Conservation (phyloP, 2,329 filamentous ascomycete species). For the Periconia sp. region DNA sequence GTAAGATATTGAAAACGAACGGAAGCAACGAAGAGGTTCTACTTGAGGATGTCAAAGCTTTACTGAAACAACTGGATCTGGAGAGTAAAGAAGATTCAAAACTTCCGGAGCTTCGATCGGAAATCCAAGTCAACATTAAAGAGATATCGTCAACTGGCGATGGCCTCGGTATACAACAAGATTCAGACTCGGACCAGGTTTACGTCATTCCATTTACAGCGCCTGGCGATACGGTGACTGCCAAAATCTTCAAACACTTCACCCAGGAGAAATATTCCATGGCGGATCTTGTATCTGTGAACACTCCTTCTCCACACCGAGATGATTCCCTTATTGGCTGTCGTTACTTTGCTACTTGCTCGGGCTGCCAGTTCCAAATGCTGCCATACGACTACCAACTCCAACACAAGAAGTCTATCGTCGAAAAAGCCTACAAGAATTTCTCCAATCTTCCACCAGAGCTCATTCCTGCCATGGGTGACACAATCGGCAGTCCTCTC, state of each 20-base stretch:
- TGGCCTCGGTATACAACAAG: constrained; percentile 73
- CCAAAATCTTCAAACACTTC: constrained; percentile 77
- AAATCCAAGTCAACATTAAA: constrained; percentile 79
- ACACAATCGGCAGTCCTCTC: constrained; percentile 87
- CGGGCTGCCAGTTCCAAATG: constrained; percentile 96
- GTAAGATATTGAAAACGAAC: constrained; percentile 41
- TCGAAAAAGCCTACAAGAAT: constrained; percentile 89
- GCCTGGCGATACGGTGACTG: constrained; percentile 78
- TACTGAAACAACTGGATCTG: constrained; percentile 42
- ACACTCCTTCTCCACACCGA: constrained; percentile 71
- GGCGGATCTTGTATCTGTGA: constrained; percentile 80
- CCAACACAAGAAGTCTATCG: constrained; percentile 77
- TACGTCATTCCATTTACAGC: constrained; percentile 88
- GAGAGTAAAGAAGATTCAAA: constrained; percentile 20
- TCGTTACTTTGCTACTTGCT: constrained; percentile 83
- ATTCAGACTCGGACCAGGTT: constrained; percentile 64
- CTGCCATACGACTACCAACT: constrained; percentile 86
- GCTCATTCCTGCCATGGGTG: constrained; percentile 71
- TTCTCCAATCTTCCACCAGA: constrained; percentile 82
- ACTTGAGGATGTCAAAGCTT: constrained; percentile 47
- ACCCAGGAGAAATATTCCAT: constrained; percentile 67
- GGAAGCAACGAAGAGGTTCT: constrained; percentile 54
- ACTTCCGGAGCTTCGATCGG: constrained; percentile 68
- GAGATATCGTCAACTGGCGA: constrained; percentile 91
- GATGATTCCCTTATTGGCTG: constrained; percentile 78